phyloP scores from a whole-genome alignment of 768 basidiomycete genomes.

The Hirschioporus abietinus region DNA sequence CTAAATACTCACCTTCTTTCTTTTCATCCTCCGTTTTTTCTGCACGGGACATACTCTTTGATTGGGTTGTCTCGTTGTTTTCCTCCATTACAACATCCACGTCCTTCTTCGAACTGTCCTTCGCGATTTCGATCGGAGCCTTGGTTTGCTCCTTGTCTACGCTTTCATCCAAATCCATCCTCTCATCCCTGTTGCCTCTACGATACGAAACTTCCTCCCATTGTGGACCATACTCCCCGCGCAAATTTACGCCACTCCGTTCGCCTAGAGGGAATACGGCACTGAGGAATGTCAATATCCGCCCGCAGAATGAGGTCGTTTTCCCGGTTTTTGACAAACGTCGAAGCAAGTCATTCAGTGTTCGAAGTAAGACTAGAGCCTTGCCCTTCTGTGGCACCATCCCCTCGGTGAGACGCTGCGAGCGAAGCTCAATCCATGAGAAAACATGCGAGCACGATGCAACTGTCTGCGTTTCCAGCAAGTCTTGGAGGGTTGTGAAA shows the following conservation, averaged over 20 bases:
- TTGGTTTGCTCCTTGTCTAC: conserved; percentile 16
- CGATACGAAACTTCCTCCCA: conserved; percentile 56
- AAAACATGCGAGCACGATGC: conserved; percentile 82
- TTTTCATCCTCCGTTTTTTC: conserved; percentile 31
- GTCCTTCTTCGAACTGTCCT: not conserved
- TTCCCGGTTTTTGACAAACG: conserved; percentile 82
- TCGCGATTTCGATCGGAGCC: conserved; percentile 5
- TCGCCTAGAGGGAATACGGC: conserved; percentile 85
- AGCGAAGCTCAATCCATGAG: conserved; percentile 78
- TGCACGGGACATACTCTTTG: not conserved
- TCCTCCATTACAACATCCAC: conserved; percentile 25
- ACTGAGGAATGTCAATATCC: conserved; percentile 83
- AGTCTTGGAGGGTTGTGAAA: conserved; percentile 69
- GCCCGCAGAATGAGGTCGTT: conserved; percentile 83
- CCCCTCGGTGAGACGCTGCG: conserved; percentile 62
- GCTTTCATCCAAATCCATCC: conserved; percentile 60
- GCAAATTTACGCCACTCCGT: conserved; percentile 84
- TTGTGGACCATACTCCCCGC: conserved; percentile 78
- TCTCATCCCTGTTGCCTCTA: conserved; percentile 30
- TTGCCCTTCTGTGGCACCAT: conserved; percentile 87
- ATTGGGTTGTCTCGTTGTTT: conserved; percentile 18
- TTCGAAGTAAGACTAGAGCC: conserved; percentile 77
- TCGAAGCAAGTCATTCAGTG: conserved; percentile 81
- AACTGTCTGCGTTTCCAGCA: conserved; percentile 84
- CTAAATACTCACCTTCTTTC: conserved; percentile 48